phyloP scores from a whole-genome alignment of 2,329 filamentous ascomycete species.

The Microdochium nivale region DNA sequence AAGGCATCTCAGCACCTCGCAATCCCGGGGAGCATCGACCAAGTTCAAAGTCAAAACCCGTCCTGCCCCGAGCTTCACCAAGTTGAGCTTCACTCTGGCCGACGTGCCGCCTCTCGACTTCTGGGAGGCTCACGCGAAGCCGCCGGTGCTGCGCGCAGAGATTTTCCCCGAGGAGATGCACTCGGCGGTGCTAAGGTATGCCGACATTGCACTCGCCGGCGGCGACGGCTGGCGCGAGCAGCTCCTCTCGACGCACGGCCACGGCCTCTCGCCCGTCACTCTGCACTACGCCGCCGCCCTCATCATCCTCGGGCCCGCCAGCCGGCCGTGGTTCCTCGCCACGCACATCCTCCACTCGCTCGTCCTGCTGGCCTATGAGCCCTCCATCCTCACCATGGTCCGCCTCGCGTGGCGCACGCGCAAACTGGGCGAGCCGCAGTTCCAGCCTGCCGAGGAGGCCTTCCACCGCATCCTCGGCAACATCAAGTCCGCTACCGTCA shows the following conservation, averaged over 20 bases:
- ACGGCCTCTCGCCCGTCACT: constrained; percentile 12
- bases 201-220: neutral
- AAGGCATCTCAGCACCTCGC: neutral
- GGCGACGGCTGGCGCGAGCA: neutral
- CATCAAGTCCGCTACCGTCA: constrained; percentile 12
- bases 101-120: constrained; percentile 18
- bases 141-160: constrained; percentile 8
- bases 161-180: constrained; percentile 12
- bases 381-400: constrained; percentile 24
- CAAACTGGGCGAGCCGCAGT: constrained; percentile 8
- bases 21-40: neutral
- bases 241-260: constrained; percentile 12
- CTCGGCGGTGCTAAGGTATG: constrained; percentile 12
- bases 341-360: constrained; percentile 25
- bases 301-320: constrained; percentile 8
- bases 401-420: constrained; percentile 9
- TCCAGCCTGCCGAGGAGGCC: constrained; percentile 8
- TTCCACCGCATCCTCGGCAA: constrained; percentile 11
- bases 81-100: constrained; percentile 9
- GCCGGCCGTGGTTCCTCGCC: constrained; percentile 11
- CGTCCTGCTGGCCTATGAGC: constrained; percentile 20
- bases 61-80: neutral
- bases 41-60: neutral
- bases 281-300: constrained; percentile 23
- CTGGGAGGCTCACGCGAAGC: constrained; percentile 11